A percentile compares a stretch with the other conserved stretches of the same genome.
Evolutionary conservation across 306 rosid genomes (phyloP).

Genomic region (Betula pendula): DNA sequence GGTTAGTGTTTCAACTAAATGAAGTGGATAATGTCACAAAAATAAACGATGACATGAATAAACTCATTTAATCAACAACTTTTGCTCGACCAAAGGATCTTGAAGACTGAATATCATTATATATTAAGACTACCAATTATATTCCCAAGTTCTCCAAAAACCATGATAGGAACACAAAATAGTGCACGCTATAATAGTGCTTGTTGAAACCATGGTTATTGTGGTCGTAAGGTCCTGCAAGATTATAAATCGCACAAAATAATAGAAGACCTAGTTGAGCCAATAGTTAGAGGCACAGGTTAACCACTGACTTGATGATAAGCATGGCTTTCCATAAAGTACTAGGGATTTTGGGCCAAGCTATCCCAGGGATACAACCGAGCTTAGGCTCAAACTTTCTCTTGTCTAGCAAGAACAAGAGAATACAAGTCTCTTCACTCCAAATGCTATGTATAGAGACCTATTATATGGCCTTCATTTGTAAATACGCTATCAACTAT

Average conservation of each 20-base stretch:
- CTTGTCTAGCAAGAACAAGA: background rate
- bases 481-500: background rate
- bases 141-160: background rate
- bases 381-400: background rate
- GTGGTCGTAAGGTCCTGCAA: background rate
- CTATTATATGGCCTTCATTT: background rate
- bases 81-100: background rate
- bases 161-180: background rate
- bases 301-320: background rate
- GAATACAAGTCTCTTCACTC: background rate
- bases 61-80: background rate
- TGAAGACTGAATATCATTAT: background rate
- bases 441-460: background rate
- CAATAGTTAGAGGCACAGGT: background rate
- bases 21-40: background rate
- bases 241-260: background rate
- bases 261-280: background rate
- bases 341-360: background rate
- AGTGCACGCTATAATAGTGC: background rate
- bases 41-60: conserved; percentile 11
- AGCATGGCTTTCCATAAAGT: background rate
- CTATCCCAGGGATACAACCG: background rate
- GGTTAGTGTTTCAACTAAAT: conserved; percentile 1
- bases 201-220: background rate
- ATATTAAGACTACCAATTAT: background rate